Percentiles rank a stretch among this genome's conserved stretches.
These are phyloP conservation scores for Lachnellula hyalina DNA, from an alignment of 2,329 filamentous ascomycete species.

Conservation along the genomic window DNA sequence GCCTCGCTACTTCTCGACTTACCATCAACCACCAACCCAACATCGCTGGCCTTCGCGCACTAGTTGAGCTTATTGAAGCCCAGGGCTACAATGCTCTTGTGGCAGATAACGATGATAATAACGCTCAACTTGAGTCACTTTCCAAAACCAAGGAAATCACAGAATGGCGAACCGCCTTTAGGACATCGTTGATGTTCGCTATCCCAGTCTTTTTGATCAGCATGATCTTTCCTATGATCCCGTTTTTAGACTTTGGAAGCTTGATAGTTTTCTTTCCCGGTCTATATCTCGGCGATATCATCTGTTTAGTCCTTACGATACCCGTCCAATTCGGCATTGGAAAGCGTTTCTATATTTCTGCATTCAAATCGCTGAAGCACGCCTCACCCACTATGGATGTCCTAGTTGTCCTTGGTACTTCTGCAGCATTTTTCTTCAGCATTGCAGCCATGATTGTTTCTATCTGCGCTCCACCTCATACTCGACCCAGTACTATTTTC, in stretches of 20 bases:
- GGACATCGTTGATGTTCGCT: conserved; percentile 72
- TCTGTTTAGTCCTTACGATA: conserved; percentile 79
- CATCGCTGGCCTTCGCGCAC: conserved; percentile 69
- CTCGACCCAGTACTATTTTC: conserved; percentile 81
- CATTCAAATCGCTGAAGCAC: conserved; percentile 90
- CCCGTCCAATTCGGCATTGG: conserved; percentile 97
- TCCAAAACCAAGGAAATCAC: conserved; percentile 95
- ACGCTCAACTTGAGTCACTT: conserved; percentile 90
- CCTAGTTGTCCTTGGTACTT: conserved; percentile 87
- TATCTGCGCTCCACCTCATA: conserved; percentile 67
- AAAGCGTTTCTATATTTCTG: conserved; percentile 85
- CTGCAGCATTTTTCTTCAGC: conserved; percentile 95
- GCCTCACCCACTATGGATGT: conserved; percentile 96
- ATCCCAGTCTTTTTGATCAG: conserved; percentile 86
- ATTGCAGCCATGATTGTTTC: conserved; percentile 81
- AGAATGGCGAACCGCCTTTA: conserved; percentile 83
- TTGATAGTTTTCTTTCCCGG: conserved; percentile 62
- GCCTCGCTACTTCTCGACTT: conserved; percentile 67
- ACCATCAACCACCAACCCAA: conserved; percentile 67
- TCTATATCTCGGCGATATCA: conserved; percentile 79
- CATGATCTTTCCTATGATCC: conserved; percentile 94
- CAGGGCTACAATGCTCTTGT: conserved; percentile 83
- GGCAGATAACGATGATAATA: conserved; percentile 89
- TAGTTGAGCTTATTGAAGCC: conserved; percentile 80
- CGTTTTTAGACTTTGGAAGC: conserved; percentile 69